phyloP scores from a whole-genome alignment of 768 basidiomycete genomes.

The Leccinellum albellum region DNA sequence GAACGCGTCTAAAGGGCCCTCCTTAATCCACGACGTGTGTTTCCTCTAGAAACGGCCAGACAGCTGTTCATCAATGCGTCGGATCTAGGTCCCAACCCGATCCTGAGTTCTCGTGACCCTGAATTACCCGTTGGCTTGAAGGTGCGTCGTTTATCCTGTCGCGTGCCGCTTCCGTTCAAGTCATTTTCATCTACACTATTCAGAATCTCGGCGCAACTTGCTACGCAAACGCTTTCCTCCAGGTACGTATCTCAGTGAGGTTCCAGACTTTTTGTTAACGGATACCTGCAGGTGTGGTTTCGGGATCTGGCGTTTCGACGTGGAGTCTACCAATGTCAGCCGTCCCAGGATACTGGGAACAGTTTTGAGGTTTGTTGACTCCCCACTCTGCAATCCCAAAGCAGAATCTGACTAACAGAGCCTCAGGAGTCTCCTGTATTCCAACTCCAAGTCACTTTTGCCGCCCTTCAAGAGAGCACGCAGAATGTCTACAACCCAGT shows the following conservation, averaged over 20 bases:
- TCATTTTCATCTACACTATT: background rate
- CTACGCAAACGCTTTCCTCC: conserved; percentile 93
- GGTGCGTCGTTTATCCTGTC: conserved; percentile 37
- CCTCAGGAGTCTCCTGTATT: conserved; percentile 72
- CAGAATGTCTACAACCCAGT: conserved; percentile 76
- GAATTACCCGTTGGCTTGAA: conserved; percentile 73
- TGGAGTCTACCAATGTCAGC: conserved; percentile 77
- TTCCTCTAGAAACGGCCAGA: conserved; percentile 43
- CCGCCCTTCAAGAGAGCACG: conserved; percentile 74
- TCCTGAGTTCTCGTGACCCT: conserved; percentile 43
- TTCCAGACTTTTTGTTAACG: conserved; percentile 3
- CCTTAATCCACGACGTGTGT: conserved; percentile 11
- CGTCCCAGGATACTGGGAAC: conserved; percentile 46
- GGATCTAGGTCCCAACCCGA: conserved; percentile 55
- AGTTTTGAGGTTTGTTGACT: conserved; percentile 38
- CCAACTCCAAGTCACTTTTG: conserved; percentile 76
- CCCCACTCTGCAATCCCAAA: background rate
- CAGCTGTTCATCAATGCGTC: conserved; percentile 49
- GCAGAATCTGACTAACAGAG: background rate
- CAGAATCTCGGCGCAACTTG: conserved; percentile 97
- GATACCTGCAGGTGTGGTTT: conserved; percentile 74
- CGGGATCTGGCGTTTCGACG: conserved; percentile 77
- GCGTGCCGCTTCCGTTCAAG: background rate
- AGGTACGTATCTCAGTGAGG: conserved; percentile 45
- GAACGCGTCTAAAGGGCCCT: conserved; percentile 6